phyloP scores from a whole-genome alignment of 2,329 filamentous ascomycete species.

The Cladophialophora psammophila region DNA sequence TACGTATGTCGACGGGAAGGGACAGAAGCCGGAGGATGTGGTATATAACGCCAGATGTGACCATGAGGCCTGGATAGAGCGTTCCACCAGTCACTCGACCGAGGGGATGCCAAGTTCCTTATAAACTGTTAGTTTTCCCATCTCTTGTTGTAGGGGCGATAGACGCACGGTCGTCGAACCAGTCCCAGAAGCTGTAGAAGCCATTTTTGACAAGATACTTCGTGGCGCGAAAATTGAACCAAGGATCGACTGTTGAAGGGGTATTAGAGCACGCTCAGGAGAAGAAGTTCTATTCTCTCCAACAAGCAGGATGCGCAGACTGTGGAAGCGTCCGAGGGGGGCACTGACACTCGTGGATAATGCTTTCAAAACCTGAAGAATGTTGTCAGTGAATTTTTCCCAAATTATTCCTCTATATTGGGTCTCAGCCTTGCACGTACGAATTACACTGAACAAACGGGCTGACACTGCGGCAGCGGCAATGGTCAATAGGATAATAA shows the following conservation, averaged over 20 bases:
- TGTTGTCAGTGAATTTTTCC: slow-evolving; percentile 15
- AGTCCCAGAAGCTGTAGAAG: slow-evolving; percentile 99
- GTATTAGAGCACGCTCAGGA: slow-evolving; percentile 39
- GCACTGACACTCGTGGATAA: slow-evolving; percentile 97
- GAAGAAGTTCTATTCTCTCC: background rate
- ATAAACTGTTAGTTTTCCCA: slow-evolving; percentile 30
- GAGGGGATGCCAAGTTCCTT: slow-evolving; percentile 96
- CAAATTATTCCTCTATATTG: background rate
- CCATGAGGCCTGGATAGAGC: slow-evolving; percentile 98
- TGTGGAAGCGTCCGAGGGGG: slow-evolving; percentile 29
- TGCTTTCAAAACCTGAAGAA: slow-evolving; percentile 86
- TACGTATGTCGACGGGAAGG: slow-evolving; percentile 95
- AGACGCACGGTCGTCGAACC: slow-evolving; percentile 88
- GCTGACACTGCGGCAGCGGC: slow-evolving; percentile 90
- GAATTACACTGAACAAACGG: slow-evolving; percentile 97
- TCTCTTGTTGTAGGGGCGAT: slow-evolving; percentile 5
- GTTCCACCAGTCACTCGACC: slow-evolving; percentile 98
- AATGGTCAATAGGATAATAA: slow-evolving; percentile 90
- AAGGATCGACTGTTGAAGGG: slow-evolving; percentile 80
- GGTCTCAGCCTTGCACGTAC: slow-evolving; percentile 63
- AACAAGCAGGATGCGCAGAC: slow-evolving; percentile 5
- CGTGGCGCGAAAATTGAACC: slow-evolving; percentile 99
- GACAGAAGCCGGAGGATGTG: slow-evolving; percentile 87
- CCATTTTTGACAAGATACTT: slow-evolving; percentile 97
- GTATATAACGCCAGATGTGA: slow-evolving; percentile 97